A percentile compares a stretch with the other conserved stretches of the same genome.
Evolutionary conservation across 73 alveolate species (phyloP).

Genomic region (Tetrahymena elliotti): DNA sequence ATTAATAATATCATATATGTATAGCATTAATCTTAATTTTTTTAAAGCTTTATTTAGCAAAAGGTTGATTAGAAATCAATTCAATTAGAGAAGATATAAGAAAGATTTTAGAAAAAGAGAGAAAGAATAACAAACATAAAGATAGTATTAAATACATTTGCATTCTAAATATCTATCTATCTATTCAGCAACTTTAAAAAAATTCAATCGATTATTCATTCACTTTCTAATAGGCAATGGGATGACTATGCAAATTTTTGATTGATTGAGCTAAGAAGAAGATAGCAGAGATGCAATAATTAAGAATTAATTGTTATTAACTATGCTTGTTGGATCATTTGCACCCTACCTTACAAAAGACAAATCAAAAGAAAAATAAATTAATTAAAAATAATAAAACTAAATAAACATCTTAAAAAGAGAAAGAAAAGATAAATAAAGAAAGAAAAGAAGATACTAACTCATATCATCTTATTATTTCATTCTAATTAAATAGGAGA

Average conservation of each 20-base stretch:
- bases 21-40: not conserved
- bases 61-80: not conserved
- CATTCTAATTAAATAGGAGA: not conserved
- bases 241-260: not conserved
- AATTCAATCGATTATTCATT: not conserved
- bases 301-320: not conserved
- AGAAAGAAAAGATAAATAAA: not conserved
- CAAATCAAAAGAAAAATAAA: not conserved
- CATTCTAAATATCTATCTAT: not conserved
- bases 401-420: not conserved
- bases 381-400: not conserved
- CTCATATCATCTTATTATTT: not conserved
- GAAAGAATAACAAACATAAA: not conserved
- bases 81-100: not conserved
- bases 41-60: not conserved
- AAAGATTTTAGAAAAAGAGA: not conserved
- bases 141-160: not conserved
- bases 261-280: not conserved
- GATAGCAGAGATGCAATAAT: not conserved
- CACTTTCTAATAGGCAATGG: no score
- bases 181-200: no score
- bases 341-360: not conserved
- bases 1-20: not conserved
- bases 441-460: not conserved
- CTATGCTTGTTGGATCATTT: not conserved